Evolutionary conservation across 2,329 filamentous ascomycete genomes (phyloP).

Genomic region (Ambrosiella xylebori): DNA sequence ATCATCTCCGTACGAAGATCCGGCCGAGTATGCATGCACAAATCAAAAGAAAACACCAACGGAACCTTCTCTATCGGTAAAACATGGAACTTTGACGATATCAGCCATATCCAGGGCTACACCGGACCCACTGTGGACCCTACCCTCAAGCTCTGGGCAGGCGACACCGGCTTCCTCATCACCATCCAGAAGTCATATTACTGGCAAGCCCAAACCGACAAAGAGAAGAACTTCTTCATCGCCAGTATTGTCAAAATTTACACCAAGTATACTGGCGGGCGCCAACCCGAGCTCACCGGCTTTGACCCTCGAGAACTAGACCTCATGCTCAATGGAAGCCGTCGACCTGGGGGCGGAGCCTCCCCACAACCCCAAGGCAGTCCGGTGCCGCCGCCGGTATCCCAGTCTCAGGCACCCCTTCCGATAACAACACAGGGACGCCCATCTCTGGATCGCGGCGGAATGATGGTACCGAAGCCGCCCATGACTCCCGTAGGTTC

Average conservation of each 20-base stretch:
- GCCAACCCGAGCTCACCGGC: slow-evolving; percentile 58
- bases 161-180: slow-evolving; percentile 69
- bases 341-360: slow-evolving; percentile 13
- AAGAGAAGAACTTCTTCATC: slow-evolving; percentile 98
- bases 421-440: slow-evolving; percentile 9
- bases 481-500: slow-evolving; percentile 12
- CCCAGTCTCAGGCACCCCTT: slow-evolving; percentile 4
- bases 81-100: slow-evolving; percentile 90
- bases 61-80: slow-evolving; percentile 95
- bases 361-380: slow-evolving; percentile 16
- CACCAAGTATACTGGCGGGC: slow-evolving; percentile 84
- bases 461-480: slow-evolving; percentile 6
- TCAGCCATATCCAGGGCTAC: slow-evolving; percentile 69
- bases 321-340: slow-evolving; percentile 46
- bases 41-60: slow-evolving; percentile 87
- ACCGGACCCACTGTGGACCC: slow-evolving; percentile 41
- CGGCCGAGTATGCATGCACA: slow-evolving; percentile 85
- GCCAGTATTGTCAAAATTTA: slow-evolving; percentile 92
- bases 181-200: slow-evolving; percentile 90
- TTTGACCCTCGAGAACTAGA: slow-evolving; percentile 71
- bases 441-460: slow-evolving; percentile 9
- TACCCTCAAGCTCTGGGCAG: slow-evolving; percentile 57
- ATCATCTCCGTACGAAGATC: slow-evolving; percentile 87
- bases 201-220: slow-evolving; percentile 82
- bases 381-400: slow-evolving; percentile 17